Base-by-base conservation (phyloP, 2,329 filamentous ascomycete species). In the Ophiostoma triangulosporum region DNA sequence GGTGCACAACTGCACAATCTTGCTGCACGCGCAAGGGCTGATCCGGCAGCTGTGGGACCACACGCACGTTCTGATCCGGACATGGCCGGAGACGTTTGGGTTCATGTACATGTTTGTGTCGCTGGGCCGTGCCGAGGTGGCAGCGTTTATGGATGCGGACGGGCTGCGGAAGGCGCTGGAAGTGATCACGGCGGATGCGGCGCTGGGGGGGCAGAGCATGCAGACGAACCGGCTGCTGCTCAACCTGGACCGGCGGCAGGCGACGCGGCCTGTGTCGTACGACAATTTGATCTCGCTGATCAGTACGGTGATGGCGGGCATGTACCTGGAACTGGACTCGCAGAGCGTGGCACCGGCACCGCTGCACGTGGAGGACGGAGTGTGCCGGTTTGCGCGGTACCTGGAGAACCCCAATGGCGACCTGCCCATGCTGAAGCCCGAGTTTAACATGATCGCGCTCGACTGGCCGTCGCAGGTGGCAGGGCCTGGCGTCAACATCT, bases 41-140 rank as follows among this genome's bases (percentile, higher is more conserved):
- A 48, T 48, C 29, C 26, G 26, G 12, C 9, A 22, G 22, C 65
- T 87, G 3, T 88, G 80, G 77, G 68, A 74, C 3, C 70, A 68
- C n/a, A 80, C 88, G 54, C 80, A 86, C 56, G 66, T 70, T 3
- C 71, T 75, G 46, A 69, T 80, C 27, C 77, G 81, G 54, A 77
- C 84, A 3, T 93, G 87, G 87, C 78, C 82, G 40, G 86, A 91
- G 61, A 83, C 84, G 55, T 91, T 91, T 63, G 76, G 77, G 12
- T 74, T 85, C n/a, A 71, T 90, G 57, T 63, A 76, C n/a, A 70
- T 70, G n/a, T 83, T 90, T 62, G 79, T 80, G 14, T 72, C 70
- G 46, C 66, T 87, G 53, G 84, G 84, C 1, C 66, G 70, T 3
- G 64, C 72, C 5, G 82, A 88, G 63, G 71, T 76, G 20, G 69